These are phyloP conservation scores for Leishmania tarentolae DNA, from an alignment of 208 protist genomes.

Conservation along the genomic window DNA sequence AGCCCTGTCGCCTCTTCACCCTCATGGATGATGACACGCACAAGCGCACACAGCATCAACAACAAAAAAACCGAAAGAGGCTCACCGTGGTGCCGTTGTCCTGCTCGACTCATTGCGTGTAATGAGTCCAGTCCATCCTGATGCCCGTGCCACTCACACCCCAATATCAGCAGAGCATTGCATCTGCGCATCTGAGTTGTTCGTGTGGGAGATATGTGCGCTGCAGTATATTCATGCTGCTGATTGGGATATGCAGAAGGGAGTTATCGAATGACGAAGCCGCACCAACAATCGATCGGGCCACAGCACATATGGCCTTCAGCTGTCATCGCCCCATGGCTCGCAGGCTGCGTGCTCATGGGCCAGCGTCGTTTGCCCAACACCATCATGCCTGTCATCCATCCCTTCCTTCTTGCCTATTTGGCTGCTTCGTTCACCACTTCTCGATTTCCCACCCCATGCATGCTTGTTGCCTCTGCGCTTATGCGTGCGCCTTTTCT, in stretches of 20 bases:
- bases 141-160: background rate
- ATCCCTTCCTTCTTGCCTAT: background rate
- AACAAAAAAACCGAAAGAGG: background rate
- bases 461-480: background rate
- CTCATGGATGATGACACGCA: background rate
- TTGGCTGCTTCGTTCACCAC: background rate
- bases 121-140: background rate
- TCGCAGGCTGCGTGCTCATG: background rate
- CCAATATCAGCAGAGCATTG: background rate
- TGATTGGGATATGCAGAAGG: background rate
- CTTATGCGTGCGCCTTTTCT: background rate
- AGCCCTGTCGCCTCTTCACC: background rate
- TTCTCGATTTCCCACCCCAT: background rate
- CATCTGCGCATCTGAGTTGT: background rate
- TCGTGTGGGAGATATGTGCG: background rate
- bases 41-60: background rate
- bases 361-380: background rate
- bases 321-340: background rate
- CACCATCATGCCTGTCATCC: background rate
- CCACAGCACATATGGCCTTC: background rate
- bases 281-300: background rate
- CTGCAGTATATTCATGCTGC: background rate
- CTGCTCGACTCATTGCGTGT: background rate
- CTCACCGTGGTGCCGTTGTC: background rate
- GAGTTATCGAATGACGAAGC: background rate